Percentiles rank a stretch among this genome's conserved stretches.
These are phyloP conservation scores for Barnettozyma populi DNA, from an alignment of 805 yeast species.

Conservation along the genomic window DNA sequence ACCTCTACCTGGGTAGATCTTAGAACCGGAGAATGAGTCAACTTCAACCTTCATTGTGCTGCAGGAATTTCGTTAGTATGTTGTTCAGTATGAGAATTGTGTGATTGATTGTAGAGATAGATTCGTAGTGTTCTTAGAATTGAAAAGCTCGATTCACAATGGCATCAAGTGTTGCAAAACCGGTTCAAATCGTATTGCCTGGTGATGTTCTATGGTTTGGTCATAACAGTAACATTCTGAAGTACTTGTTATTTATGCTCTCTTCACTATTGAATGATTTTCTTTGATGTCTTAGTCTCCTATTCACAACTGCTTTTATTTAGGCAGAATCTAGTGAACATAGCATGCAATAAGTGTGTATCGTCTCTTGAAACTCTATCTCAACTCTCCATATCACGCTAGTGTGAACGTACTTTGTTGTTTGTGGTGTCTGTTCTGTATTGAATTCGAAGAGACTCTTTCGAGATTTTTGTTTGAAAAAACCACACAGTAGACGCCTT, in stretches of 20 bases:
- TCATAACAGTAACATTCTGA: neutral
- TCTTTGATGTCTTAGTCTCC: too few relatives aligned
- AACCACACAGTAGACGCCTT: conserved; percentile 3
- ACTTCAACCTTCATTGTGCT: conserved; percentile 97
- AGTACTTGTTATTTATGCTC: neutral
- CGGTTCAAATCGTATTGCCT: too few relatives aligned
- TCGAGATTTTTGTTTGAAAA: conserved; percentile 13
- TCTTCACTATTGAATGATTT: neutral
- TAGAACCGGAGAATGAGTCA: conserved; percentile 98
- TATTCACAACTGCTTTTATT: neutral
- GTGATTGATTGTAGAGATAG: too few relatives aligned
- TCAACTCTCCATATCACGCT: neutral
- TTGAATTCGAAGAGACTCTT: conserved; percentile 1
- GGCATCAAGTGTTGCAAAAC: neutral
- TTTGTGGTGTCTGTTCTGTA: conserved; percentile 9
- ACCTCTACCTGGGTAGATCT: conserved; percentile 99
- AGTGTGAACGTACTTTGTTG: conserved; percentile 20
- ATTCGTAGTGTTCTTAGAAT: too few relatives aligned
- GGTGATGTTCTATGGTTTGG: too few relatives aligned
- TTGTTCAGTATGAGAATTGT: too few relatives aligned
- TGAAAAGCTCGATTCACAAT: too few relatives aligned
- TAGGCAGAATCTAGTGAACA: neutral
- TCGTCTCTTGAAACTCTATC: neutral
- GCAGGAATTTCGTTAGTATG: conserved; percentile 24
- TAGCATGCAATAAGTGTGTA: neutral